Evolutionary conservation across 352 stramenopile species (phyloP), one percentile per base, ranked within the genome.

Genomic region (Phytopythium sindhum): DNA sequence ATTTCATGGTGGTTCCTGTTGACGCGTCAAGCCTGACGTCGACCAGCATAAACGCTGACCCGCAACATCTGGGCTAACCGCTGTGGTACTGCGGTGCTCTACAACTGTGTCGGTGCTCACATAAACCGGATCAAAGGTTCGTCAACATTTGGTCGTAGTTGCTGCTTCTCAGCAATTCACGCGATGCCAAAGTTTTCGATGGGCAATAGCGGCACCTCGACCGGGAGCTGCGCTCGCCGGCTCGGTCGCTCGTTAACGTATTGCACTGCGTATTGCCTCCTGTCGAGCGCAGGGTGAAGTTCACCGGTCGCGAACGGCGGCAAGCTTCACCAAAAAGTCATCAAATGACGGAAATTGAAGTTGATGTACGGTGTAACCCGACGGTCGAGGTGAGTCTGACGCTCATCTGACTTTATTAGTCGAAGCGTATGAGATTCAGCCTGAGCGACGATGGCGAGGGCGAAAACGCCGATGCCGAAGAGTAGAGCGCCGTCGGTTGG

Each of bases 281-380:
- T n/a, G n/a, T 39, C 33, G 33, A 6, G 6, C 39, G 39, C 39
- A n/a, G 19, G n/a, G n/a, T n/a, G n/a, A n/a, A n/a, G 23, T 53
- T 33, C 47, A 33, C 4, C 47, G 24, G 47, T n/a, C 47, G 24
- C 24, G 9, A 35, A 4, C 4, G 23, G 14, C 23, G 19, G 41
- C 15, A 48, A 24, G 14, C 35, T 24, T n/a, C 4, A 12, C 5
- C 47, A 8, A 53, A 31, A 33, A 17, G 5, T 33, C 51, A 57
- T 57, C 51, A 57, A 57, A 42, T 57, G 50, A 29, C 33, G 23
- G 55, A 7, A 35, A 61, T 61, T 61, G 55, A 51, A 52, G 37
- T 50, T 61, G 10, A 7, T 10, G 42, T 21, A 21, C 42, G 21
- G 19, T 50, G 42, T 21, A 50, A 26, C 42, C 21, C 14, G 4